Evolutionary conservation across 306 rosid genomes (phyloP), one percentile per base, ranked within the genome.

Genomic region (Canavalia gladiata): DNA sequence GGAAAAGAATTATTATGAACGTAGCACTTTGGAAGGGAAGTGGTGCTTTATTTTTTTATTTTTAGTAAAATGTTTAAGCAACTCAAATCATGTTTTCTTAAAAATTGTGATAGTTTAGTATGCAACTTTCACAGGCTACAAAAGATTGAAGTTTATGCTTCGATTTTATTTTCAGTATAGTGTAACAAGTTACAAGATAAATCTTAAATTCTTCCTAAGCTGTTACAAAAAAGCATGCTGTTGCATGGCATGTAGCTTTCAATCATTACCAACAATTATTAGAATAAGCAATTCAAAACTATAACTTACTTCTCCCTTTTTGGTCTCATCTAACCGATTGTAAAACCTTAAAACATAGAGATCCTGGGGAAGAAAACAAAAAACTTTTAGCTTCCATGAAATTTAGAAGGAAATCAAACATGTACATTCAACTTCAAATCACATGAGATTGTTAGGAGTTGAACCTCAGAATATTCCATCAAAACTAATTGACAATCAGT

Each of bases 301-400:
- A 64, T 28, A 78, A 83, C 96, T 87, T 91, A 95, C 99, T 86
- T 95, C 99, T 79, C 99, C 99, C 83, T 91, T 95, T 83, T 94
- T 91, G 28, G 90, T 62, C 88, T 95, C 97, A 81, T 93, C 98
- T 90, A 95, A 77, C 12, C 99, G 92, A 75, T 90, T 95, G 87
- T 87, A 93, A 85, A 95, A 89, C 68, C 96, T 89, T 49, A 95
- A 47, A 82, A 91, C 97, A 63, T 95, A 93, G 84, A 95, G 77
- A 72, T 95, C 99, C 99, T 95, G 88, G 64, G 67, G 76, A 71
- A 35, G 18, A 66, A 80, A 70, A 79, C 59, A 80, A 56, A 75
- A 64, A 70, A 56, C 37, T 77, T 43, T 84, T 68, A 84, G 87
- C 82, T 77, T 77, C 65, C 58, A 35, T 76, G 51, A 71, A 74